Base-by-base conservation (phyloP, 1,284 basidiomycete species). In the Boletellus deceptivus region DNA sequence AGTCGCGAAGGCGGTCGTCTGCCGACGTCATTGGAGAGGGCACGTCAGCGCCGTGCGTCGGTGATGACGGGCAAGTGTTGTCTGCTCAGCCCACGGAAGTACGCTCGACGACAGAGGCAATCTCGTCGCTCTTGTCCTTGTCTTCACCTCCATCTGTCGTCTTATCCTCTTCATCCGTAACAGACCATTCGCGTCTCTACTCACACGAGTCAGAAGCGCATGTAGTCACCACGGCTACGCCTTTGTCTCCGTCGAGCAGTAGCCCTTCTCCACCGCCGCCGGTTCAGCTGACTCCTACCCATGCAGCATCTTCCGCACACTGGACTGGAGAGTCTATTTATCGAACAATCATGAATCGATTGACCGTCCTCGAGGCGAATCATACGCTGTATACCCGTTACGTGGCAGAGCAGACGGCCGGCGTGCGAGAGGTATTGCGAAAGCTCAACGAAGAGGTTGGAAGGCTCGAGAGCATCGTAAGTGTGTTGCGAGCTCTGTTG, bases 321-420 rank as follows among this genome's bases (percentile, higher is more conserved):
- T 50, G 59, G 49, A 41, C 61, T 3, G 91, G 91, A n/a, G 94
- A 99, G 69, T 96, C 93, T 0, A 96, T 99, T 61, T 99, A 97
- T 64, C 87, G 93, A 10, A 92, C 89, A 10, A 99, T 99, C 61
- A 94, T 94, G 82, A 96, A 98, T 57, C 86, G 94, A 2, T 79
- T 99, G 13, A 82, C 82, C 6, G 83, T 84, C 6, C 79, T 99
- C 5, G 96, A 99, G 67, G 79, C 80, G 7, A 97, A 97, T 63
- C 89, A 93, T 37, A 93, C 91, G 0, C 75, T 98, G 1, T 89
- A 93, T 47, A 80, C 87, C 44, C 79, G 86, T 17, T 99, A 97
- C 67, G 86, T 97, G 22, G 93, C 96, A 62, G 93, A 96, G 64
- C 95, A 97, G 66, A 89, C 87, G 1, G 74, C 80, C 18, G 82